These are phyloP conservation scores for Arabidopsis lyrata DNA, from an alignment of 441 rosid genomes.

Conservation along the genomic window DNA sequence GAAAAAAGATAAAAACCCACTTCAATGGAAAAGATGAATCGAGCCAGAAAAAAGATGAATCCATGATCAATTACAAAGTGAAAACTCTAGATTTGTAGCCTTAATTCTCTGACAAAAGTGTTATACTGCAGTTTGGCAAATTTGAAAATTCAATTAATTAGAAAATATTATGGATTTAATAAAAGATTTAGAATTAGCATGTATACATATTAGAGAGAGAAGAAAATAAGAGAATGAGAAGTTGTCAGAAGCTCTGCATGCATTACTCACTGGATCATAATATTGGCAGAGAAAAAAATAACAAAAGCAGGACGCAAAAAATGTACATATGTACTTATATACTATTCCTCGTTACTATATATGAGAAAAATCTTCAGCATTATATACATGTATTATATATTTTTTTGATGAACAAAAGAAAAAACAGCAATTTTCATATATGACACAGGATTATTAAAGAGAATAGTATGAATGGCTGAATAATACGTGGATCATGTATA, in stretches of 20 bases:
- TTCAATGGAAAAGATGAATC: conserved; percentile 25
- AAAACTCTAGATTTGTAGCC: conserved; percentile 25
- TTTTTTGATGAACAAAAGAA: neutral
- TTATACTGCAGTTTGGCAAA: conserved; percentile 31
- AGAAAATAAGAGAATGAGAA: conserved; percentile 32
- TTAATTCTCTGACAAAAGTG: conserved; percentile 41
- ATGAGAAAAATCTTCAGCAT: conserved; percentile 8
- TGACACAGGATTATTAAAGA: conserved; percentile 10
- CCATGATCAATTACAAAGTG: conserved; percentile 33
- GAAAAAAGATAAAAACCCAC: conserved; percentile 36
- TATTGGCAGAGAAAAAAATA: conserved; percentile 34
- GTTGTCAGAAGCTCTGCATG: conserved; percentile 48
- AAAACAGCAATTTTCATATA: conserved; percentile 2
- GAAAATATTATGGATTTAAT: neutral
- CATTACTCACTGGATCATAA: conserved; percentile 50
- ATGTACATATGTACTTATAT: conserved; percentile 36
- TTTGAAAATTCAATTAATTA: neutral
- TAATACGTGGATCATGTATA: conserved; percentile 13
- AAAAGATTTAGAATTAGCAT: neutral
- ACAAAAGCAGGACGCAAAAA: conserved; percentile 38
- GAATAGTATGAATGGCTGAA: conserved; percentile 10
- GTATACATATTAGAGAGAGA: neutral
- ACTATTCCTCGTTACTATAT: conserved; percentile 37
- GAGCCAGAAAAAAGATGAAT: conserved; percentile 16
- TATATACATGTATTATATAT: neutral